Evolutionary conservation across 148 eudicot genomes (phyloP), one percentile per base, ranked within the genome.

Genomic region (Vaccinium macrocarpon): DNA sequence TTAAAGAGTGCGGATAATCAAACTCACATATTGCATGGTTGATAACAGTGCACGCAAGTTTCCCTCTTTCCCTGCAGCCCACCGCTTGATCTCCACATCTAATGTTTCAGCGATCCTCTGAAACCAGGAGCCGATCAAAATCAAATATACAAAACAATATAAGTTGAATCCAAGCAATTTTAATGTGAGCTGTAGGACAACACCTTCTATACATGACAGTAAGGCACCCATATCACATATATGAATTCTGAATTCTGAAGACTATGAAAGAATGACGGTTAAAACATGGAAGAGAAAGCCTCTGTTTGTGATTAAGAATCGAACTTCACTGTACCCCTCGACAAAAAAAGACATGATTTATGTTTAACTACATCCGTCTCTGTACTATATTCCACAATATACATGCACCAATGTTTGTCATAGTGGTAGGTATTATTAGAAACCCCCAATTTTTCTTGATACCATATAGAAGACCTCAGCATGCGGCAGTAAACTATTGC

Each of bases 31-130:
- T 91, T 92, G 95, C 86, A 92, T 62, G 18, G 93, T 92, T 83
- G 95, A 92, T 42, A 92, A 90, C 82, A 92, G 82, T 18, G 95
- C 95, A 52, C 93, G 95, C 88, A 92, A 83, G 82, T 92, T 92
- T 82, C 93, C 93, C 88, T 92, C 95, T 85, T 92, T 92, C 49
- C 95, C 95, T 19, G 89, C 91, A 79, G 95, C 87, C 95, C 95
- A 92, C 23, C 95, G 91, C 87, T 87, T 92, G 89, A 92, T 88
- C 76, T 92, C 95, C 86, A 72, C 83, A 89, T 92, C 95, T 35
- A 92, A 84, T 51, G 93, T 84, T 84, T 90, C 93, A 72, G 91
- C 88, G 52, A 91, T 76, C 87, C 95, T 91, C 95, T 92, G 92
- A 42, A 83, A 84, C 55, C 53, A 70, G 38, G 35, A 53, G 61